These are phyloP conservation scores for Salinomyces thailandicus DNA, from an alignment of 2,329 filamentous ascomycete genomes.

Conservation along the genomic window DNA sequence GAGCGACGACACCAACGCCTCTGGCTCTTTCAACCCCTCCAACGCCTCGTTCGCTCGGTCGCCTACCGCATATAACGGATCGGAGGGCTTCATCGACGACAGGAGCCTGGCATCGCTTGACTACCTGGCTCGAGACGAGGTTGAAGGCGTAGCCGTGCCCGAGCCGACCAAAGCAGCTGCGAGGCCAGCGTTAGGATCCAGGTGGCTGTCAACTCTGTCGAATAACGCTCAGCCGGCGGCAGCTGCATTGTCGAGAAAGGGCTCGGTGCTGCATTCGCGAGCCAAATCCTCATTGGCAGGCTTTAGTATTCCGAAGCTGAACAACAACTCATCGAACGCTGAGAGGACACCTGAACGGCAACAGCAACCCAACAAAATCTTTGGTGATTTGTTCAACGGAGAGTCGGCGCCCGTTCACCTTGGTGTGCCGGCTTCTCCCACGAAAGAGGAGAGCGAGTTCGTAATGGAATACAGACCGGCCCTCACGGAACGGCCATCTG, in stretches of 20 bases:
- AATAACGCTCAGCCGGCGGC: slow-evolving; percentile 18
- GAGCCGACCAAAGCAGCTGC: slow-evolving; percentile 9
- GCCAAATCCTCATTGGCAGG: slow-evolving; percentile 21
- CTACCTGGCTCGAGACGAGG: slow-evolving; percentile 6
- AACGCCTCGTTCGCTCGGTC: background rate
- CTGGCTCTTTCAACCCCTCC: background rate
- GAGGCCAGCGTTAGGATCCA: slow-evolving; percentile 17
- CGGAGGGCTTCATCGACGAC: slow-evolving; percentile 13
- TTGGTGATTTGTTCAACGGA: slow-evolving; percentile 25
- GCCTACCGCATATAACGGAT: slow-evolving; percentile 17
- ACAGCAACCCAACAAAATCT: slow-evolving; percentile 13
- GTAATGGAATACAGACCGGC: slow-evolving; percentile 27
- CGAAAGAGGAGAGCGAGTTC: slow-evolving; percentile 24
- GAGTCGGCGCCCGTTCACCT: slow-evolving; percentile 26
- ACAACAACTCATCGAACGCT: slow-evolving; percentile 9
- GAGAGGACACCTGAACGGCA: slow-evolving; percentile 7
- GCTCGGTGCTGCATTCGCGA: slow-evolving; percentile 20
- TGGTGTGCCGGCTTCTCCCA: slow-evolving; percentile 20
- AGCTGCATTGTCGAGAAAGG: slow-evolving; percentile 20
- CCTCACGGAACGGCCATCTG: slow-evolving; percentile 22
- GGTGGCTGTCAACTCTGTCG: slow-evolving; percentile 19
- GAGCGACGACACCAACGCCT: background rate
- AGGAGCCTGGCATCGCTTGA: slow-evolving; percentile 4
- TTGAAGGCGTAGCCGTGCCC: slow-evolving; percentile 9
- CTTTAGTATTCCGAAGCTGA: slow-evolving; percentile 20